These are phyloP conservation scores for Salix viminalis DNA, from an alignment of 345 rosid genomes.

Conservation along the genomic window DNA sequence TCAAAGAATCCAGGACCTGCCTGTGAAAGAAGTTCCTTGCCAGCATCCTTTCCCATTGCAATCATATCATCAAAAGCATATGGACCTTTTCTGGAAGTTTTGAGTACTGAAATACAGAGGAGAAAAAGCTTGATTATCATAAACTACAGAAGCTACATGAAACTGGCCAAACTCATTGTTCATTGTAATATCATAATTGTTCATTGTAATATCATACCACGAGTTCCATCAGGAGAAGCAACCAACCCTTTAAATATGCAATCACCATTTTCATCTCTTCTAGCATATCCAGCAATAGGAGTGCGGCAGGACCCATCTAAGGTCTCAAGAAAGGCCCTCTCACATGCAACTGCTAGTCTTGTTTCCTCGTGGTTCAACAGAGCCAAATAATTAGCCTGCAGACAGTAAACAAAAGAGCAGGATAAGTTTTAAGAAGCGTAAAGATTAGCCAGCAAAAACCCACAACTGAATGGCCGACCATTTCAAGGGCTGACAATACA, in stretches of 20 bases:
- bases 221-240: constrained; percentile 90
- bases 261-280: constrained; percentile 62
- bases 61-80: constrained; percentile 72
- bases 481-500: no score
- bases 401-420: neutral
- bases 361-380: constrained; percentile 92
- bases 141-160: neutral
- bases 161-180: no score
- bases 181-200: constrained; percentile 22
- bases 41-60: constrained; percentile 83
- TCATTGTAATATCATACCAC: constrained; percentile 40
- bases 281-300: constrained; percentile 94
- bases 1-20: constrained; percentile 89
- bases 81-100: constrained; percentile 79
- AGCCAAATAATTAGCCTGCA: constrained; percentile 70
- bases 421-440: neutral
- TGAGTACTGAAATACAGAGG: constrained; percentile 60
- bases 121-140: neutral
- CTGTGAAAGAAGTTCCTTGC: constrained; percentile 74
- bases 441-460: neutral
- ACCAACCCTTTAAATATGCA: constrained; percentile 86
- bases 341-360: constrained; percentile 83
- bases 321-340: constrained; percentile 78
- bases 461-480: neutral
- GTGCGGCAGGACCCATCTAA: constrained; percentile 98